A percentile compares a stretch with the other conserved stretches of the same genome.
Evolutionary conservation across 169 alveolate genomes (phyloP).

Genomic region (Perkinsus olseni): DNA sequence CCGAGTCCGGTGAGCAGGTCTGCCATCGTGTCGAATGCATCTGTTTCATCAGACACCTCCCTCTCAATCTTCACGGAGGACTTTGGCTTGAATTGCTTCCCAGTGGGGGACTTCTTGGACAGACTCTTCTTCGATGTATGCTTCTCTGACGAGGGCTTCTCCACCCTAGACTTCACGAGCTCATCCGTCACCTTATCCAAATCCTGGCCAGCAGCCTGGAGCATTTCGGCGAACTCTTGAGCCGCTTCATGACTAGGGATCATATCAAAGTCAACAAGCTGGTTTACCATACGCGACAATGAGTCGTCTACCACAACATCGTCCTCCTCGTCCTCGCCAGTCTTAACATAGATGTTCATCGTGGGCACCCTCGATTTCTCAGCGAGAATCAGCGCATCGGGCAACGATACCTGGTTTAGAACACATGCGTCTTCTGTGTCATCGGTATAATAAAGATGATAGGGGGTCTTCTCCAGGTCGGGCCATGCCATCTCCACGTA

Average conservation of each 20-base stretch:
- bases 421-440: neutral
- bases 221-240: neutral
- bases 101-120: neutral
- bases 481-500: neutral
- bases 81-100: neutral
- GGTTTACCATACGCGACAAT: neutral
- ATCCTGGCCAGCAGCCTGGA: neutral
- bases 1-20: neutral
- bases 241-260: neutral
- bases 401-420: neutral
- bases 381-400: neutral
- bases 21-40: neutral
- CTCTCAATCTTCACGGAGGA: neutral
- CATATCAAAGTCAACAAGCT: neutral
- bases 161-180: neutral
- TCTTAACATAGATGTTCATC: neutral
- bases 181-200: neutral
- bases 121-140: neutral
- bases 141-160: neutral
- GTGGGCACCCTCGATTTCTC: neutral
- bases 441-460: neutral
- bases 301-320: neutral
- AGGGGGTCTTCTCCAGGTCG: neutral
- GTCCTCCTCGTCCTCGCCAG: neutral
- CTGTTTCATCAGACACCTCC: neutral